Percentiles rank a stretch among this genome's conserved stretches.
These are phyloP conservation scores for Cyclaneusma minus DNA, from an alignment of 2,329 filamentous ascomycete genomes.

Conservation along the genomic window DNA sequence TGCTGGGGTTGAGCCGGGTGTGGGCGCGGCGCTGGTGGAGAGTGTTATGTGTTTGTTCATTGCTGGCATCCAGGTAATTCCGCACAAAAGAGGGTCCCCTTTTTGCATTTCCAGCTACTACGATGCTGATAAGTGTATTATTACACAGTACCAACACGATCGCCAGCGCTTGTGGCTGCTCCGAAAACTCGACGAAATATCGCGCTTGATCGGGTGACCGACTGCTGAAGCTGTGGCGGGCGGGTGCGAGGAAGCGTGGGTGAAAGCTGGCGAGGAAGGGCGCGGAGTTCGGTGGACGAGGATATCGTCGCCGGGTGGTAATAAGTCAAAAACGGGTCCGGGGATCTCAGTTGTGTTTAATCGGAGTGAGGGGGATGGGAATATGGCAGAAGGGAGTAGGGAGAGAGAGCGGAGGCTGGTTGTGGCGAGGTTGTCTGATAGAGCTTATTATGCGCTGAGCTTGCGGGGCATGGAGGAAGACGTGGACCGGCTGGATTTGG, in stretches of 20 bases:
- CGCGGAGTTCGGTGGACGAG: conserved; percentile 60
- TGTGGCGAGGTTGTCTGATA: conserved; percentile 44
- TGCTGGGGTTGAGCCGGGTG: conserved; percentile 53
- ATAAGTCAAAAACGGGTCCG: conserved; percentile 12
- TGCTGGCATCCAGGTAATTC: conserved; percentile 54
- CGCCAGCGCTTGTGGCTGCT: conserved; percentile 67
- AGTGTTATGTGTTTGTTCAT: conserved; percentile 74
- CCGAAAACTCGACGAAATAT: conserved; percentile 56
- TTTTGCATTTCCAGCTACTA: background rate
- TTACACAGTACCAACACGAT: conserved; percentile 48
- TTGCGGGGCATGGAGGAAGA: conserved; percentile 66
- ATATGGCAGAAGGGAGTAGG: conserved; percentile 12
- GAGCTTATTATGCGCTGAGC: conserved; percentile 63
- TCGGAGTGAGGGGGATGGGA: conserved; percentile 8
- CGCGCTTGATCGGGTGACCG: conserved; percentile 74
- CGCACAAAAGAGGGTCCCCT: background rate
- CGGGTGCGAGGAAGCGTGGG: conserved; percentile 77
- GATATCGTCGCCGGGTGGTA: conserved; percentile 23
- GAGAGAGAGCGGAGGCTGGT: conserved; percentile 35
- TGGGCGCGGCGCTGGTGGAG: conserved; percentile 73
- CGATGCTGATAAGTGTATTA: conserved; percentile 2
- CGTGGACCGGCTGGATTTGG: conserved; percentile 44
- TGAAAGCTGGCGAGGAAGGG: conserved; percentile 55
- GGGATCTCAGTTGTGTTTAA: background rate
- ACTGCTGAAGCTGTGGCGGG: conserved; percentile 66